A percentile compares a stretch with the other conserved stretches of the same genome.
phyloP scores from a whole-genome alignment of 2,329 filamentous ascomycete genomes.

The Ophiocordyceps camponoti-saundersi region DNA sequence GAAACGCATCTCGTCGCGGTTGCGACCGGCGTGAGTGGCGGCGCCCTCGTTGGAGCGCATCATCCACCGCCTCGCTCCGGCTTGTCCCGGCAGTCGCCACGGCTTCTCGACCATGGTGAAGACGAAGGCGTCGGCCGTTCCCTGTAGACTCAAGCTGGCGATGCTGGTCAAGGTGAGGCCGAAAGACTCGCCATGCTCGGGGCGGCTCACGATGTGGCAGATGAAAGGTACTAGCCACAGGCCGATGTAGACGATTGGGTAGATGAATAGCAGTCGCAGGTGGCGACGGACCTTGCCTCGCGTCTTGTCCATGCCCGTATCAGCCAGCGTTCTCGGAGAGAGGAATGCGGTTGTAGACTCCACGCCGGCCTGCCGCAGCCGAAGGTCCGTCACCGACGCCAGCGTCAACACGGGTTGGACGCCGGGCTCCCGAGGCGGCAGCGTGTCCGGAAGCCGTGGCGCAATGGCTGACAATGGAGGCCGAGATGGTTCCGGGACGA shows the following conservation, averaged over 20 bases:
- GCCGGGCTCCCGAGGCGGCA: background rate
- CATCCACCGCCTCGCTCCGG: background rate
- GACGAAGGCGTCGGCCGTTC: constrained; percentile 48
- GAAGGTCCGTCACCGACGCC: background rate
- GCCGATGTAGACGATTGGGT: constrained; percentile 53
- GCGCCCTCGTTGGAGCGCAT: constrained; percentile 1
- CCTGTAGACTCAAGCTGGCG: constrained; percentile 46
- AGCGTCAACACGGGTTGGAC: background rate
- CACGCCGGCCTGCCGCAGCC: constrained; percentile 1
- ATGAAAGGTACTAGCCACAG: constrained; percentile 61
- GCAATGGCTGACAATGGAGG: background rate
- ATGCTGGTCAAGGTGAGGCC: constrained; percentile 36
- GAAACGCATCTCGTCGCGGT: constrained; percentile 33
- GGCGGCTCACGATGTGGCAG: constrained; percentile 32
- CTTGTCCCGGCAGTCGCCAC: constrained; percentile 27
- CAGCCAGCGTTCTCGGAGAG: constrained; percentile 7
- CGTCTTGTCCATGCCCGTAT: constrained; percentile 15
- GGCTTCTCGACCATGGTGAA: constrained; percentile 56
- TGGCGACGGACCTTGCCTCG: constrained; percentile 47
- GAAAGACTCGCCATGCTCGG: constrained; percentile 27
- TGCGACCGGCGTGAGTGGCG: constrained; percentile 20
- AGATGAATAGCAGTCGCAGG: constrained; percentile 57
- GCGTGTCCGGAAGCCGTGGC: background rate
- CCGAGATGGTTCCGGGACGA: background rate
- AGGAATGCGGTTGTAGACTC: constrained; percentile 3